Conservation (phyloP, 352 stramenopile species). For the Phytophthora constricta region DNA sequence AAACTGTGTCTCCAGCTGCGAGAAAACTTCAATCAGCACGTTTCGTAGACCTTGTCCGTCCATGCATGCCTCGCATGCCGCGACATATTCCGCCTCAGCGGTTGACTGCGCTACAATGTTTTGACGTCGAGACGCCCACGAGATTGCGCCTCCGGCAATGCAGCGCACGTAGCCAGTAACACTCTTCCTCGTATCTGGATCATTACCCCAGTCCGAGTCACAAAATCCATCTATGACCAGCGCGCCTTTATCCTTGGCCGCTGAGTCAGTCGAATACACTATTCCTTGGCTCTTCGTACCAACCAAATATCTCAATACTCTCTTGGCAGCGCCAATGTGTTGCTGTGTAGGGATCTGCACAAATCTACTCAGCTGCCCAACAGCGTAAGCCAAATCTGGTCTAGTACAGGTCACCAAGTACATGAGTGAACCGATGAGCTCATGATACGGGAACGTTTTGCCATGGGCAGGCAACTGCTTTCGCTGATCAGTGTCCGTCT, state of each 20-base stretch:
- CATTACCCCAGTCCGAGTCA: not conserved
- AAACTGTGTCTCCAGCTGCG: too few relatives aligned
- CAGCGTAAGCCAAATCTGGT: not conserved
- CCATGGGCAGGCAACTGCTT: not conserved
- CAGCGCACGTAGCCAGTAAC: not conserved
- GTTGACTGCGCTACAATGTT: too few relatives aligned
- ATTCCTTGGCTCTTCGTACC: not conserved
- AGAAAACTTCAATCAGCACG: too few relatives aligned
- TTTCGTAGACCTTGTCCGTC: too few relatives aligned
- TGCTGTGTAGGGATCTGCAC: not conserved
- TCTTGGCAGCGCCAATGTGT: not conserved
- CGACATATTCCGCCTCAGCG: too few relatives aligned
- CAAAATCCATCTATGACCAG: not conserved
- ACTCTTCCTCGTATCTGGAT: not conserved
- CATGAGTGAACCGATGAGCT: not conserved
- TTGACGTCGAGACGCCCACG: too few relatives aligned
- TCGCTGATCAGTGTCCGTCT: conserved; percentile 4
- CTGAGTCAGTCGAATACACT: not conserved
- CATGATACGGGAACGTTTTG: conserved; percentile 17
- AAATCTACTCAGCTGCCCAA: not conserved
- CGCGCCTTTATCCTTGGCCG: not conserved
- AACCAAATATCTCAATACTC: not conserved
- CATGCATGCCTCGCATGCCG: too few relatives aligned
- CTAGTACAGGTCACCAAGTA: not conserved
- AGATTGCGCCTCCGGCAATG: too few relatives aligned